phyloP scores from a whole-genome alignment of 1,284 basidiomycete genomes.

The Somion occarium region DNA sequence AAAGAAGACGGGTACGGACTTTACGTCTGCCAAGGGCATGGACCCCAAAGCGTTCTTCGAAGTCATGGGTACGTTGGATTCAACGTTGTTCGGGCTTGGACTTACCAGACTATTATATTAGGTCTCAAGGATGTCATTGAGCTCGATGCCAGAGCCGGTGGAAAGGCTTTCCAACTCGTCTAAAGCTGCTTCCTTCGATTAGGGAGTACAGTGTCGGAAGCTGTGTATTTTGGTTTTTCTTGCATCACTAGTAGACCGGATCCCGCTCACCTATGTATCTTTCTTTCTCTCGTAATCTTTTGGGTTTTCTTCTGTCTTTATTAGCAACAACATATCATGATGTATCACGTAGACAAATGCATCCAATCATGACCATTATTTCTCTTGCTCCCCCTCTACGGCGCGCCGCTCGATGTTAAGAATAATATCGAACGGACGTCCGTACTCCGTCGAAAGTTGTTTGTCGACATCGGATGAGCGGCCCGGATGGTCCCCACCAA shows the following conservation, averaged over 20 bases:
- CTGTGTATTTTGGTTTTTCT: no score
- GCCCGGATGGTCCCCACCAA: background rate
- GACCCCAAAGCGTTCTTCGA: constrained; percentile 73
- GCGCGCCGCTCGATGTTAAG: no score
- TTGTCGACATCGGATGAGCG: background rate
- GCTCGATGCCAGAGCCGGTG: constrained; percentile 58
- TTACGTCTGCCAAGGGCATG: constrained; percentile 64
- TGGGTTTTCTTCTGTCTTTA: background rate
- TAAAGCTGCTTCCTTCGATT: constrained; percentile 25
- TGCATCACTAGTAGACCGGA: no score
- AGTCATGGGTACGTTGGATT: constrained; percentile 53
- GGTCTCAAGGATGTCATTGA: constrained; percentile 53
- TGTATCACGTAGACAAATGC: background rate
- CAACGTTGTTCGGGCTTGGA: no score
- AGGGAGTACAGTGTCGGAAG: no score
- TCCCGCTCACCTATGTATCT: background rate
- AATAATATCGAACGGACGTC: no score
- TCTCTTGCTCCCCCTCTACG: background rate
- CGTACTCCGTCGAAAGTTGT: background rate
- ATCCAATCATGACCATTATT: background rate
- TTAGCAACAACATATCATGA: background rate
- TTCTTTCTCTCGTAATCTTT: background rate
- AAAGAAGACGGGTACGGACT: constrained; percentile 74
- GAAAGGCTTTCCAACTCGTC: constrained; percentile 47
- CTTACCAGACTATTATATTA: constrained; percentile 17